These are phyloP conservation scores for Endotrypanum monterogeii DNA, from an alignment of 208 protist genomes.

Conservation along the genomic window DNA sequence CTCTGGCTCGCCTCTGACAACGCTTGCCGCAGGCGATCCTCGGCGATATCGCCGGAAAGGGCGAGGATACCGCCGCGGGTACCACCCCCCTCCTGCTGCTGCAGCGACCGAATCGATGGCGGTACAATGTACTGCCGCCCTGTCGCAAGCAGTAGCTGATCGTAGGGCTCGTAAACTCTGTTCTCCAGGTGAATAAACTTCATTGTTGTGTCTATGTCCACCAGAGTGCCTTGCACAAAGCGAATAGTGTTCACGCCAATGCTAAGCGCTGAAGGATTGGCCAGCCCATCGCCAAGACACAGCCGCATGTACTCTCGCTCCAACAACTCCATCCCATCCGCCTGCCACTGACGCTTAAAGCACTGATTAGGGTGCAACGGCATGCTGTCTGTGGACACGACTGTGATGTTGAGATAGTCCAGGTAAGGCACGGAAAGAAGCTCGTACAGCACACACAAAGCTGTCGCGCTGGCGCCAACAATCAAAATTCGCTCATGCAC, in stretches of 20 bases:
- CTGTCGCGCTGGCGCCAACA: constrained; percentile 84
- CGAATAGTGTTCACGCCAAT: constrained; percentile 45
- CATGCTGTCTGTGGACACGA: constrained; percentile 87
- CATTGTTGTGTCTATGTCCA: constrained; percentile 86
- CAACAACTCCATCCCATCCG: constrained; percentile 74
- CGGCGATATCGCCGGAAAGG: constrained; percentile 54
- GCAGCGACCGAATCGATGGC: constrained; percentile 53
- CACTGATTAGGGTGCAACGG: constrained; percentile 75
- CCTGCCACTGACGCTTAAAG: constrained; percentile 51
- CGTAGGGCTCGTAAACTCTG: constrained; percentile 87
- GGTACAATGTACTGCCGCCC: constrained; percentile 88
- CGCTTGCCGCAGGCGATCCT: constrained; percentile 61
- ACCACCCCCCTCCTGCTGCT: constrained; percentile 56
- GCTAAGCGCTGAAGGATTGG: constrained; percentile 6
- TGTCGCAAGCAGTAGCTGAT: constrained; percentile 88
- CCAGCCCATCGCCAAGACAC: constrained; percentile 25
- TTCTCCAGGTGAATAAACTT: constrained; percentile 86
- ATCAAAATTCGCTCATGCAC: constrained; percentile 86
- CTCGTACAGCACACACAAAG: constrained; percentile 74
- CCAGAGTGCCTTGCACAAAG: constrained; percentile 73
- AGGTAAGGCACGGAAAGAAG: constrained; percentile 80
- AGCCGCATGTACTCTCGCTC: constrained; percentile 84
- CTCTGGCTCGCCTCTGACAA: constrained; percentile 64
- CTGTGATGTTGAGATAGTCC: constrained; percentile 84
- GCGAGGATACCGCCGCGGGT: constrained; percentile 57